Base-by-base conservation (phyloP, 805 yeast genomes). In the Ogataea haglerorum region DNA sequence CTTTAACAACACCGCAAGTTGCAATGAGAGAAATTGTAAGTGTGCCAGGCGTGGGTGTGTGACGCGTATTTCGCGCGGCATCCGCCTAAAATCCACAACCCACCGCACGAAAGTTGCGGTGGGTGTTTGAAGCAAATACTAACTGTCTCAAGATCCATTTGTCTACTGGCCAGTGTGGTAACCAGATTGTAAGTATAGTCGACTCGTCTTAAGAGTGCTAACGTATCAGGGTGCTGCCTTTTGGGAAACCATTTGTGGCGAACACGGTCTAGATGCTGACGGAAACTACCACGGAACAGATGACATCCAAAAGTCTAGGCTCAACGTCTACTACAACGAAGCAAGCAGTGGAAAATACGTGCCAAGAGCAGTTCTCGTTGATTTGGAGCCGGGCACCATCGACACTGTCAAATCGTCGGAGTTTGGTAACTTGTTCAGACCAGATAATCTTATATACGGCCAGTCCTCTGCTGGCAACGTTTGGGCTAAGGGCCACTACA, bases 131-230 rank as follows among this genome's bases (percentile, higher is more conserved):
- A 22, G 10, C 13, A 16, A 16, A 23, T 41, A 49, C 52, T 51
- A 51, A 49, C 53, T 10, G 5, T 16, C 44, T n/a, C 65, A 5
- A 82, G 93, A 87, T 90, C 67, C 97, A 90, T 69, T 78, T 90
- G 67, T 90, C 97, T 45, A 84, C 96, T 43, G 98, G 98, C 68
- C 98, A 90, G 74, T 89, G 97, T 80, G 96, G 97, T 80, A 90
- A 90, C 78, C 98, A 90, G 72, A 88, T 90, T 55, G 87, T 78
- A 70, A 57, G 82, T 76, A 46, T 30, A 18, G 19, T 25, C 12
- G 16, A 33, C 33, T 25, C 28, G 29, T 29, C 22, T 27, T 7
- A 18, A 4, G 22, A 13, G n/a, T 36, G 41, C 53, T 47, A 51
- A 51, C 55, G 27, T 19, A 4, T 19, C 51, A 76, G 81, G 95